phyloP scores from a whole-genome alignment of 2,329 filamentous ascomycete genomes.

The Coniochaeta sp. region DNA sequence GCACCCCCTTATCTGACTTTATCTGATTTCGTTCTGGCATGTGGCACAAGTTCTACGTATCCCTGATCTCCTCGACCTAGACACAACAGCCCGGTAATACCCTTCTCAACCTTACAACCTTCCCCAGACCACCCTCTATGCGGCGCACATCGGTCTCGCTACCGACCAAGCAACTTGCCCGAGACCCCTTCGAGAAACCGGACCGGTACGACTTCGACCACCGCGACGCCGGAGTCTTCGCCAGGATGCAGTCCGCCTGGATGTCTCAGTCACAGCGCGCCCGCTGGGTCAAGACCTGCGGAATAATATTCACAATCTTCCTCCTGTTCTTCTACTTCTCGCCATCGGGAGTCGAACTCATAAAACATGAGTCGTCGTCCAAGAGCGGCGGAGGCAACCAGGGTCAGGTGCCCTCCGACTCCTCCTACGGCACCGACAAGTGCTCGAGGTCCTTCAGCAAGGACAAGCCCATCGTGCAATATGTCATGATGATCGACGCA shows the following conservation, averaged over 20 bases:
- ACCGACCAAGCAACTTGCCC: slow-evolving; percentile 51
- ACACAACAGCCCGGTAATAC: background rate
- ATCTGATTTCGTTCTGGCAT: background rate
- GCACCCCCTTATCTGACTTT: slow-evolving; percentile 3
- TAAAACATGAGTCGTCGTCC: slow-evolving; percentile 27
- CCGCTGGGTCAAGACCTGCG: slow-evolving; percentile 59
- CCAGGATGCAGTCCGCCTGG: slow-evolving; percentile 49
- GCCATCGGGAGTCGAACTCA: slow-evolving; percentile 49
- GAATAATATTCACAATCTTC: slow-evolving; percentile 52
- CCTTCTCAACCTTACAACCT: background rate
- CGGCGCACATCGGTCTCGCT: slow-evolving; percentile 59
- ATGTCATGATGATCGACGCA: slow-evolving; percentile 97
- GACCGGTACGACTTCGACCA: slow-evolving; percentile 48
- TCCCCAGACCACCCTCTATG: slow-evolving; percentile 32
- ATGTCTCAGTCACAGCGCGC: slow-evolving; percentile 59
- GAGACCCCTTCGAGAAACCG: slow-evolving; percentile 60
- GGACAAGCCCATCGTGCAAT: slow-evolving; percentile 91
- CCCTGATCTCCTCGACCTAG: background rate
- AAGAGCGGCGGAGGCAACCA: slow-evolving; percentile 14
- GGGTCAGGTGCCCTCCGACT: slow-evolving; percentile 51
- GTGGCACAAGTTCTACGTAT: slow-evolving; percentile 5
- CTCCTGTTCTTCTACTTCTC: slow-evolving; percentile 59
- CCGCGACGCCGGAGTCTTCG: slow-evolving; percentile 39
- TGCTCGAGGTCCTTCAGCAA: slow-evolving; percentile 80
- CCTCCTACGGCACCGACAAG: slow-evolving; percentile 59